Percentiles rank a stretch among this genome's conserved stretches.
These are phyloP conservation scores for Fusarium palustre DNA, from an alignment of 2,329 filamentous ascomycete genomes.

Conservation along the genomic window DNA sequence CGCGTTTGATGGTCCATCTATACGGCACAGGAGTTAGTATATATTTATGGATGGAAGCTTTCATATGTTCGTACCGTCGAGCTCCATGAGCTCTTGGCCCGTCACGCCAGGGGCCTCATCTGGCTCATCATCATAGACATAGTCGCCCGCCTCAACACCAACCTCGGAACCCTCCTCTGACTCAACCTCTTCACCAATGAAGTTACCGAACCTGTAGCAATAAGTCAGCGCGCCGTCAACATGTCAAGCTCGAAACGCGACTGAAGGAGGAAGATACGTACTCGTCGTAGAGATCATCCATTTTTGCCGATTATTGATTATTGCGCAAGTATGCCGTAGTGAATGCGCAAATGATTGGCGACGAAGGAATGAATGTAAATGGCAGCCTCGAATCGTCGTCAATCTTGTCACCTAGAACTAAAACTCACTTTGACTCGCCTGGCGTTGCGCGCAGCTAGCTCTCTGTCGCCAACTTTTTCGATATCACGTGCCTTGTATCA, in stretches of 20 bases:
- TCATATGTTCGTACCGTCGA: conserved; percentile 72
- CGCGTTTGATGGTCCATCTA: conserved; percentile 89
- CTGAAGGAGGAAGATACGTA: conserved; percentile 52
- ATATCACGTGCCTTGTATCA: conserved; percentile 45
- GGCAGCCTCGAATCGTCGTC: conserved; percentile 41
- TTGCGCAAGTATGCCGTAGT: conserved; percentile 28
- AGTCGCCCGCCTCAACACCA: conserved; percentile 78
- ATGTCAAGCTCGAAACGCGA: conserved; percentile 18
- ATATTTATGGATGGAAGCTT: conserved; percentile 5
- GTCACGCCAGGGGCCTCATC: conserved; percentile 72
- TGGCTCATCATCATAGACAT: conserved; percentile 83
- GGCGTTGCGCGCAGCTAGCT: conserved; percentile 40
- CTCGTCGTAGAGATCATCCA: conserved; percentile 99
- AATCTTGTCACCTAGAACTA: conserved; percentile 38
- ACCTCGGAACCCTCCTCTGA: conserved; percentile 88
- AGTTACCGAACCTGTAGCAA: conserved; percentile 86
- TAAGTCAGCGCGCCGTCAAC: conserved; percentile 38
- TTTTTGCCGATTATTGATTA: conserved; percentile 53
- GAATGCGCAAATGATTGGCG: conserved; percentile 33
- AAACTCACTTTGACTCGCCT: conserved; percentile 22
- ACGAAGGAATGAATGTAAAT: conserved; percentile 34
- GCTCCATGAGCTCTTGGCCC: conserved; percentile 90
- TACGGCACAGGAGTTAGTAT: conserved; percentile 20
- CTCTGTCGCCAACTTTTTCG: conserved; percentile 47
- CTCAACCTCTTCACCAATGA: conserved; percentile 89